Base-by-base conservation (phyloP, 2,329 filamentous ascomycete genomes). In the Pseudodiploospora longispora region DNA sequence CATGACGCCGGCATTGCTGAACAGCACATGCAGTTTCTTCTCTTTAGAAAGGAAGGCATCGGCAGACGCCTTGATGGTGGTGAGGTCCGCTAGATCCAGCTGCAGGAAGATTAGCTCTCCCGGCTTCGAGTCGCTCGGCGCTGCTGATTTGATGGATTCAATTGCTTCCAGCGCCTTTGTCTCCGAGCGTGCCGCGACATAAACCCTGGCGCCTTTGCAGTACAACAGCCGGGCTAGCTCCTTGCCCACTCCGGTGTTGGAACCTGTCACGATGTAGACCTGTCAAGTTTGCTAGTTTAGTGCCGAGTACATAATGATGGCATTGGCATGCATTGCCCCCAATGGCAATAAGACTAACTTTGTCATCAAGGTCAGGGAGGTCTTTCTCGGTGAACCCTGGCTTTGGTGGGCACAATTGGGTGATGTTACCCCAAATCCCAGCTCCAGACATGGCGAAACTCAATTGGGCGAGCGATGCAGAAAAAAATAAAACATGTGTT, bases 201-300 rank as follows among this genome's bases (percentile, higher is more conserved):
- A 80, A 30, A 80, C 70, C 5, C 63, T 77, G 33, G 65, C 75
- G 41, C 75, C 72, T n/a, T 65, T 67, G 4, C 60, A 54, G 55
- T 80, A 81, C 8, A 81, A 63, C 6, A 80, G 70, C 35, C 66
- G 66, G 36, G 62, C 62, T 6, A 79, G 62, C 46, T 76, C 71
- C 40, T 69, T 67, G 8, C 76, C 76, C 3, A 78, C 62, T 64
- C 62, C 61, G 0, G 55, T 57, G 38, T 61, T 62, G 28, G 59
- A 52, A 27, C 62, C 62, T 1, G 62, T 80, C 4, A 81, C 68
- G 42, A 80, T 69, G 58, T 66, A 70, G 27, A 77, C 71, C 62
- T 68, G 30, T 33, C 43, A 1, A 2, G n/a, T 12, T 0, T 6
- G 8, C 10, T n/a, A n/a, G 30, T 9, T 34, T 34, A 34, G 9